Percentiles rank a stretch among this genome's conserved stretches.
Conservation (phyloP, 768 basidiomycete genomes). For the Pluteus cervinus region DNA sequence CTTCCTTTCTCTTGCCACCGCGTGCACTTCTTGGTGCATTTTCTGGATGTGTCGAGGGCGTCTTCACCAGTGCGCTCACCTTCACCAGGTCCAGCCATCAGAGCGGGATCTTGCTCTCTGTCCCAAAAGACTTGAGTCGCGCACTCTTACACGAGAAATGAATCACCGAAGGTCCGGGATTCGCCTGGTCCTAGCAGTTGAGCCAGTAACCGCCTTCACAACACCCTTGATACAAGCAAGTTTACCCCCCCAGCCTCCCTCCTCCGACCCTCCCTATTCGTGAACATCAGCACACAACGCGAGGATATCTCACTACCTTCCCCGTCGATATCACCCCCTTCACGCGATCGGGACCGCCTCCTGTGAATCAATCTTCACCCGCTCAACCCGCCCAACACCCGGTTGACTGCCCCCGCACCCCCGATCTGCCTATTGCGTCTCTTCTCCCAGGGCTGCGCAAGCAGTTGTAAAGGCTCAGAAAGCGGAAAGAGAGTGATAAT, state of each 20-base stretch:
- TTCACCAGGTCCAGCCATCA: too few species aligned
- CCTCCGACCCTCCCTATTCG: constrained; percentile 13
- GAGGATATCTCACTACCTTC: too few species aligned
- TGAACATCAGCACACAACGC: too few species aligned
- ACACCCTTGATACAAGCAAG: constrained; percentile 37
- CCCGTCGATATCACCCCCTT: too few species aligned
- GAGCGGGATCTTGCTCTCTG: too few species aligned
- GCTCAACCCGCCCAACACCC: constrained; percentile 12
- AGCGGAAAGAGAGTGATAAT: constrained; percentile 18
- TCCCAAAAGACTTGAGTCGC: too few species aligned
- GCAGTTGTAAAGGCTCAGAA: constrained; percentile 39
- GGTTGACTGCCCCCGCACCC: constrained; percentile 4
- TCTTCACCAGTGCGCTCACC: too few species aligned
- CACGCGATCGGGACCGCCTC: constrained; percentile 17
- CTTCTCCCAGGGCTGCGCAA: constrained; percentile 49
- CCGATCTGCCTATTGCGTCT: constrained; percentile 17
- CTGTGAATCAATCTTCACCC: constrained; percentile 12
- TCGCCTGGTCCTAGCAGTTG: too few species aligned
- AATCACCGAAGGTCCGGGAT: too few species aligned
- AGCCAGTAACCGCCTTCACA: too few species aligned
- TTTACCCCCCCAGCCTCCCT: constrained; percentile 18
- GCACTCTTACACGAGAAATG: too few species aligned
- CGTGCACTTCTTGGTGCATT: constrained; percentile 4
- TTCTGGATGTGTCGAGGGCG: constrained; percentile 1
- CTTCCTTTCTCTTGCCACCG: constrained; percentile 16